Evolutionary conservation across 768 basidiomycete genomes (phyloP).

Genomic region (Kwoniella shandongensis): DNA sequence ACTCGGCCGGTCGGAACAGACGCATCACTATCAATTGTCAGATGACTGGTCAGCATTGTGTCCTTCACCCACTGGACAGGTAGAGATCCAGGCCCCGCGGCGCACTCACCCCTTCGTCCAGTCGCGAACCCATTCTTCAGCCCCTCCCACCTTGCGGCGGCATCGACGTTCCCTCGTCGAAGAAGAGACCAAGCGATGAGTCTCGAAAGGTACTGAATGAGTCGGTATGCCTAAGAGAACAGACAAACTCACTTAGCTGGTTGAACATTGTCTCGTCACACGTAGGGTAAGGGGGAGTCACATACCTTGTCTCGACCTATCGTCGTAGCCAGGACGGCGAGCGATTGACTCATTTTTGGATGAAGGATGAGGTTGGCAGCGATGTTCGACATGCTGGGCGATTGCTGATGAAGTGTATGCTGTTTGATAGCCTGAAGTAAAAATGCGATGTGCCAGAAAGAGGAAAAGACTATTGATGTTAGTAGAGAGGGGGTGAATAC

Average conservation of each 20-base stretch:
- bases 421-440: not conserved
- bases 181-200: constrained; percentile 82
- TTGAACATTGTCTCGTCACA: no score
- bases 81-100: no score
- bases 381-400: constrained; percentile 43
- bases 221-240: constrained; percentile 80
- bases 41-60: no score
- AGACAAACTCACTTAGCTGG: no score
- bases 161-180: constrained; percentile 66
- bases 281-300: no score
- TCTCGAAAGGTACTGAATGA: constrained; percentile 85
- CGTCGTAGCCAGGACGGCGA: constrained; percentile 78
- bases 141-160: constrained; percentile 75
- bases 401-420: not conserved
- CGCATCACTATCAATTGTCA: constrained; percentile 67
- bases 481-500: no score
- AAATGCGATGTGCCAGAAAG: not conserved
- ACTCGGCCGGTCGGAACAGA: constrained; percentile 89
- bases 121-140: constrained; percentile 81
- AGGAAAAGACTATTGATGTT: constrained; percentile 1
- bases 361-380: constrained; percentile 71
- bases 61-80: no score
- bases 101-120: constrained; percentile 75
- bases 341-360: constrained; percentile 69
- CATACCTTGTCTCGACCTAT: constrained; percentile 85